Evolutionary conservation across 805 yeast genomes (phyloP).

Genomic region (Starmerella bacillaris): DNA sequence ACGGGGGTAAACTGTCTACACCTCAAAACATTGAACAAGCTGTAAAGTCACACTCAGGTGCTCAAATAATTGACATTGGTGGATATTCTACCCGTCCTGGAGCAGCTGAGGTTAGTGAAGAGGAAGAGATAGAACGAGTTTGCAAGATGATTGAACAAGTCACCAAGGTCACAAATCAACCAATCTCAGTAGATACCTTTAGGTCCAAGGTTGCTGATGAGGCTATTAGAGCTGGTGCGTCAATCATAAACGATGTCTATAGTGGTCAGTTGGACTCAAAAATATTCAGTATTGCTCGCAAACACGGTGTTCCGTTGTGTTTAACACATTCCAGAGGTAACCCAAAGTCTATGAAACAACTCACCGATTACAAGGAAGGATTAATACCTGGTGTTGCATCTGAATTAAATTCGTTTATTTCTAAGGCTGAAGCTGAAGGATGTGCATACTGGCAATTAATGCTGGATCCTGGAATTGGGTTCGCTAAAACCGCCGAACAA

Average conservation of each 20-base stretch:
- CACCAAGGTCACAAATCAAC: conserved; percentile 28
- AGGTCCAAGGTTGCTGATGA: conserved; percentile 54
- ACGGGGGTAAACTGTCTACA: conserved; percentile 41
- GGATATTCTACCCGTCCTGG: conserved; percentile 92
- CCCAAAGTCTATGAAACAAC: conserved; percentile 48
- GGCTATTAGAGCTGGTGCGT: conserved; percentile 61
- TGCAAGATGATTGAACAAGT: conserved; percentile 50
- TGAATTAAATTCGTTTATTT: conserved; percentile 44
- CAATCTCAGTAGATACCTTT: conserved; percentile 79
- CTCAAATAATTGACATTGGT: conserved; percentile 75
- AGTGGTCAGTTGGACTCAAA: conserved; percentile 53
- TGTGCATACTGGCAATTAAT: conserved; percentile 79
- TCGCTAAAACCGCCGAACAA: conserved; percentile 67
- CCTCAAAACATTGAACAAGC: conserved; percentile 30
- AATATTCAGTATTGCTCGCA: conserved; percentile 55
- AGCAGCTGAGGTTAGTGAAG: conserved; percentile 38
- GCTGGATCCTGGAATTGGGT: conserved; percentile 90
- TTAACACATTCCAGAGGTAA: conserved; percentile 75
- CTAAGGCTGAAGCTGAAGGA: conserved; percentile 41
- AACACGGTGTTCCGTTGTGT: conserved; percentile 50
- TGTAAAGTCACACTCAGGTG: conserved; percentile 38
- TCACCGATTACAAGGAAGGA: conserved; percentile 36
- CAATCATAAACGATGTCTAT: conserved; percentile 79
- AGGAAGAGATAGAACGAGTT: conserved; percentile 56
- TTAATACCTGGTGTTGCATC: conserved; percentile 41